A percentile compares a stretch with the other conserved stretches of the same genome.
phyloP scores from a whole-genome alignment of 2,329 filamentous ascomycete genomes.

The Boeremia exigua region DNA sequence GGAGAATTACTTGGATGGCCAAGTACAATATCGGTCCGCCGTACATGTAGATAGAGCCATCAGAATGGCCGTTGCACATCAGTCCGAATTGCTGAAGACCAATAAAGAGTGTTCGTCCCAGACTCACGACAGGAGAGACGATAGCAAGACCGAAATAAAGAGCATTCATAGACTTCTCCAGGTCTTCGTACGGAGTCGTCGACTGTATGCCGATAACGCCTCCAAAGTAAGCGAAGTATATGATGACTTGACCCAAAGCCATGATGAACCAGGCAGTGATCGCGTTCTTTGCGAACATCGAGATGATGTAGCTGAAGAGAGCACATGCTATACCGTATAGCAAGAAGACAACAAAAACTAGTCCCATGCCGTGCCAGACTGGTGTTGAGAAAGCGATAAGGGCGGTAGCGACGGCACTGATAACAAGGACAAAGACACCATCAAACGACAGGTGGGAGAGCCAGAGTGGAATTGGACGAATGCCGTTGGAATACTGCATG shows the following conservation, averaged over 20 bases:
- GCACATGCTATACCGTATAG: slow-evolving; percentile 80
- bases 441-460: slow-evolving; percentile 81
- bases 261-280: slow-evolving; percentile 75
- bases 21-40: slow-evolving; percentile 86
- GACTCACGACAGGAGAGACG: slow-evolving; percentile 26
- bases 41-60: slow-evolving; percentile 73
- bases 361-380: slow-evolving; percentile 76
- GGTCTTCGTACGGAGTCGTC: slow-evolving; percentile 18
- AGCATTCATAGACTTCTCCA: slow-evolving; percentile 27
- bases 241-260: slow-evolving; percentile 70
- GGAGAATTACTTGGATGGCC: slow-evolving; percentile 70
- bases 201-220: slow-evolving; percentile 32
- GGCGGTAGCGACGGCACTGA: slow-evolving; percentile 70
- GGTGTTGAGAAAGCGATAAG: slow-evolving; percentile 63
- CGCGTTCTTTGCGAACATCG: slow-evolving; percentile 73
- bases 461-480: slow-evolving; percentile 81
- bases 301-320: slow-evolving; percentile 78
- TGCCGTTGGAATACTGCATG: slow-evolving; percentile 88
- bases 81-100: slow-evolving; percentile 67
- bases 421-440: slow-evolving; percentile 70
- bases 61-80: slow-evolving; percentile 66
- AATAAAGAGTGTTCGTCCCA: slow-evolving; percentile 28
- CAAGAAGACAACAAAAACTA: slow-evolving; percentile 78
- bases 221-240: slow-evolving; percentile 54
- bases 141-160: slow-evolving; percentile 34